These are phyloP conservation scores for Elsinoe arachidis DNA, from an alignment of 2,329 filamentous ascomycete genomes.

Conservation along the genomic window DNA sequence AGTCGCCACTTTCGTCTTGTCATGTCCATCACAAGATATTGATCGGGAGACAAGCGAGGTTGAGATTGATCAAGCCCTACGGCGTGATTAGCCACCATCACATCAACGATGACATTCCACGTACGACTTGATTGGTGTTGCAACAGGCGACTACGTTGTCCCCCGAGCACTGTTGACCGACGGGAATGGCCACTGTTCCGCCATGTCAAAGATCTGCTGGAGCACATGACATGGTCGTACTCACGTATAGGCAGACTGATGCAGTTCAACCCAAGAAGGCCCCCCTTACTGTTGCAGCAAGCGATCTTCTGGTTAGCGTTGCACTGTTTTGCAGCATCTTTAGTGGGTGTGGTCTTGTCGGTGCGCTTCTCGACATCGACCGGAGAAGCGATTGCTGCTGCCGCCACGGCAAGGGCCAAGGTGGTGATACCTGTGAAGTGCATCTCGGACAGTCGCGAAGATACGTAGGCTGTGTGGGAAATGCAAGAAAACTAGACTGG, in stretches of 20 bases:
- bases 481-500: too few relatives aligned
- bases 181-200: not conserved
- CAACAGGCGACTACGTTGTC: not conserved
- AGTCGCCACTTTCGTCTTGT: too few relatives aligned
- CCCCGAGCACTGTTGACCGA: too few relatives aligned
- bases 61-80: not conserved
- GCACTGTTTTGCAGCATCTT: not conserved
- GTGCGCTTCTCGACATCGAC: not conserved
- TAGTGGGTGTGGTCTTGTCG: not conserved
- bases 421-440: too few relatives aligned
- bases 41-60: not conserved
- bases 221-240: not conserved
- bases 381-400: too few relatives aligned
- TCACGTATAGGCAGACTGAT: not conserved
- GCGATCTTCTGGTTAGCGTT: not conserved
- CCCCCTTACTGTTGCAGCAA: not conserved
- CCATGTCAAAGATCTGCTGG: not conserved
- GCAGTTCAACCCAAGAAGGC: not conserved
- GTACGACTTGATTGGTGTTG: not conserved
- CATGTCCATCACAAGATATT: too few relatives aligned
- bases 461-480: too few relatives aligned
- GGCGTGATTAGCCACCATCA: not conserved
- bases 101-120: not conserved
- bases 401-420: too few relatives aligned
- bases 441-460: too few relatives aligned